Evolutionary conservation across 331 rosid genomes (phyloP), one percentile per base, ranked within the genome.

Genomic region (Prunus yedoensis): DNA sequence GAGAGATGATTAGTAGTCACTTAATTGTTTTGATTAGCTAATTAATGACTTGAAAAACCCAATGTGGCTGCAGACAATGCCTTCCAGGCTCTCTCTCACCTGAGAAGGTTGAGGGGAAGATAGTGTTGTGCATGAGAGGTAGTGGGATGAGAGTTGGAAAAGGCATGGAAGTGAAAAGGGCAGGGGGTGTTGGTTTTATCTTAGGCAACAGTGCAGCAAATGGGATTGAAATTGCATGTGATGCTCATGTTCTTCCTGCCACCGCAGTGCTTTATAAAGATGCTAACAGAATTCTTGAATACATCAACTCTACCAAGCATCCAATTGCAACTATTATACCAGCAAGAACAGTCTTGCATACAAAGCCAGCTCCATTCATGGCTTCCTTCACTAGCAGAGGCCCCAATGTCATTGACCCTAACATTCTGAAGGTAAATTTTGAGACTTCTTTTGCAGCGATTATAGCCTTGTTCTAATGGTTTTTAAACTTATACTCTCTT

Each of bases 341-440:
- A 7, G 97, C 88, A 46, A 81, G 5, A 76, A 94, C 99, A 6
- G 78, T 88, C 27, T 30, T 92, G 12, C 57, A 86, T 23, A 66
- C 91, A 20, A 92, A 85, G 78, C 99, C 99, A 66, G 99, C 99
- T 32, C 99, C 99, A 18, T 81, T 67, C 69, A 76, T 94, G 92
- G 90, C 99, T 51, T 43, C 85, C 38, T 94, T 94, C 85, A 77
- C 90, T 56, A 92, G 99, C 38, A 85, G 99, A 68, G 99, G 99
- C 77, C 99, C 99, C 12, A 94, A 89, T 72, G 32, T 80, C 28
- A 35, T 94, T 70, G 97, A 94, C 54, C 96, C 97, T 30, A 82
- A 74, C 71, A 79, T 94, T 83, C 92, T 94, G 32, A 94, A 94
- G 96, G 97, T 89, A 77, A 50, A 68, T 3, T 38, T 57, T 47